Base-by-base conservation (phyloP, 1,139 yeast species). In the Geotrichum fermentans region DNA sequence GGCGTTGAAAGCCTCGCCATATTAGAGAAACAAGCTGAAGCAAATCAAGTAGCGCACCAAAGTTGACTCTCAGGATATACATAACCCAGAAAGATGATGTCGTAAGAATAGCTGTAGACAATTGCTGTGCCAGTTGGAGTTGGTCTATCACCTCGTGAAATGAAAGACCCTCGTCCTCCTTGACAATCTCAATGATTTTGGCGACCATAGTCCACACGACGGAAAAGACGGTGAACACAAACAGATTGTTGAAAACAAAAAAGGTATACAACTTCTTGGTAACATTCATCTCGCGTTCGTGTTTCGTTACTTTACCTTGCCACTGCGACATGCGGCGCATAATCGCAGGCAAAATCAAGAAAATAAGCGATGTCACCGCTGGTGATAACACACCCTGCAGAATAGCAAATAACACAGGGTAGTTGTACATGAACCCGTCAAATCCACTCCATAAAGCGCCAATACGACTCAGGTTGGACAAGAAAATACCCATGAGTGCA, bases 71-170 rank as follows among this genome's bases (percentile, higher is more conserved):
- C 22, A 70, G 52, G 20, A 70, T 54, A 52, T 70, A 70, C 68
- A 69, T 66, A 18, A 70, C 70, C 74, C 74, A 70, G 57, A 70
- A 70, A 1, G 72, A 65, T 2, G 73, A 68, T 5, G 71, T 64
- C 28, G 65, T 60, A 45, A 70, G 64, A 42, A 70, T 61, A 3
- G 74, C 68, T 4, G 62, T 62, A 2, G 71, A 61, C 24, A 68
- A 53, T 28, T 70, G 67, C 33, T 58, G 55, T 2, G 65, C 65
- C n/a, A 68, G 50, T 8, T 56, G 56, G 13, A 68, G 57, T 21
- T 58, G 50, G 26, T 55, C 49, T 37, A 59, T 44, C 2, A 60
- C 61, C n/a, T 57, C 55, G 2, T 33, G 17, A 36, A 63, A 61
- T 0, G 61, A 51, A 43, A 62, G 46, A 17, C 55, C 40, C 40